Base-by-base conservation (phyloP, 108 stramenopile genomes). In the Cylindrotheca fusiformis region DNA sequence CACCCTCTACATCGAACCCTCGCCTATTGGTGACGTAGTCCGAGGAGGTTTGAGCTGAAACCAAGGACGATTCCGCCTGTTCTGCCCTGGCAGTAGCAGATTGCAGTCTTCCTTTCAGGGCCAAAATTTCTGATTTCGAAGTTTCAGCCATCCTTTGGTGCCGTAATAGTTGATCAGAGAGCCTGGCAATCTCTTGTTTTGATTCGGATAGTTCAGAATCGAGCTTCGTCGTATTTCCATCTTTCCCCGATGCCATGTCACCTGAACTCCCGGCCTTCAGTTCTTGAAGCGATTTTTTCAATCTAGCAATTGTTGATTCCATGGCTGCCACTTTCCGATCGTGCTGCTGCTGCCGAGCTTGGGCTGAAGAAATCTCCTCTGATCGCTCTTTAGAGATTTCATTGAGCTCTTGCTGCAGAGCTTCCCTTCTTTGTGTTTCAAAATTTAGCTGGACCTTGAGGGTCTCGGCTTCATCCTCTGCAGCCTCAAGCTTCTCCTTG, bases 81-180 rank as follows among this genome's bases (percentile, higher is more conserved):
- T 84, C 75, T 19, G 85, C 82, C 17, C 82, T 56, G 17, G 68
- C 18, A 18, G 64, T 68, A 2, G 91, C 88, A 25, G 88, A 65
- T 58, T 82, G 84, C 10, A 93, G 72, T 29, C 88, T 74, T 44
- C 78, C 87, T 52, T 85, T 84, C 47, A 93, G 50, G 4, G 91
- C 78, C 23, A 85, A 71, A 20, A 86, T 68, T 63, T 93, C 91
- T 18, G 79, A 76, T 48, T 74, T 75, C 29, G 70, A 54, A 22
- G 58, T 51, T 58, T 93, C 77, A 28, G 83, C 65, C 31, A 76
- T 68, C 8, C 53, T 63, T 74, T 93, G 84, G 19, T 90, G 85
- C 14, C 79, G 76, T 27, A 90, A 25, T 20, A 90, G 68, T 54
- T 88, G 82, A 49, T 85, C 83, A 2, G 91, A 84, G 3, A 90